Conservation (phyloP, 768 basidiomycete genomes). For the Lactarius sp. region DNA sequence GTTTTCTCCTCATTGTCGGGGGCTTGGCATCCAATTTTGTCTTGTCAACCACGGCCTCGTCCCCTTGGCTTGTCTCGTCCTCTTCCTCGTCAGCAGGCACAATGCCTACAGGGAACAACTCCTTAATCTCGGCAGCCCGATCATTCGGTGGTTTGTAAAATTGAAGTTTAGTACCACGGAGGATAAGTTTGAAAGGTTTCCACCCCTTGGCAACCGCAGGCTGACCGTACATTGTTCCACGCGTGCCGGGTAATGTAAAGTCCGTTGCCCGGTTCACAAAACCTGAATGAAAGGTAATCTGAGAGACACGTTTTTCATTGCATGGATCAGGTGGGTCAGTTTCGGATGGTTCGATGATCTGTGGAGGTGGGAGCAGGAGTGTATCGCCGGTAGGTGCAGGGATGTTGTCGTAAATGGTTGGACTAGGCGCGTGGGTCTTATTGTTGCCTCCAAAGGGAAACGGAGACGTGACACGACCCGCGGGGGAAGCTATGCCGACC, state of each 20-base stretch:
- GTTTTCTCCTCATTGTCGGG: slow-evolving; percentile 45
- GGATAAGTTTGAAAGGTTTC: slow-evolving; percentile 82
- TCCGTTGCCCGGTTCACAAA: slow-evolving; percentile 68
- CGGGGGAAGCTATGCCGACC: neutral
- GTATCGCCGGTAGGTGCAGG: slow-evolving; percentile 28
- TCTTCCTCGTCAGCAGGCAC: slow-evolving; percentile 52
- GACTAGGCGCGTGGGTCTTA: slow-evolving; percentile 19
- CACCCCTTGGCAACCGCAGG: slow-evolving; percentile 52
- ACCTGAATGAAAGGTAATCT: slow-evolving; percentile 69
- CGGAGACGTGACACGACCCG: slow-evolving; percentile 30
- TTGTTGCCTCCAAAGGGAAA: slow-evolving; percentile 31
- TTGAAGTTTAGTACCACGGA: slow-evolving; percentile 80
- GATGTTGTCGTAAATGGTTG: slow-evolving; percentile 22
- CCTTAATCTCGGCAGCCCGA: slow-evolving; percentile 55
- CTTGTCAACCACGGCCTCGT: slow-evolving; percentile 28
- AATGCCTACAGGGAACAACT: slow-evolving; percentile 65
- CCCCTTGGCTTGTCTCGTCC: slow-evolving; percentile 33
- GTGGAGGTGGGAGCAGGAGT: slow-evolving; percentile 46
- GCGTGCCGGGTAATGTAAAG: slow-evolving; percentile 36
- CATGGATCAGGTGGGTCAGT: slow-evolving; percentile 30
- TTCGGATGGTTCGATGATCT: slow-evolving; percentile 39
- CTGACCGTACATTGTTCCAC: slow-evolving; percentile 29
- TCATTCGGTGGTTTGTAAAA: slow-evolving; percentile 84
- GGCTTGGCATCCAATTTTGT: slow-evolving; percentile 36
- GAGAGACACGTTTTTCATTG: slow-evolving; percentile 58